Evolutionary conservation across 1,284 basidiomycete genomes (phyloP).

Genomic region (Sporisorium graminicola): DNA sequence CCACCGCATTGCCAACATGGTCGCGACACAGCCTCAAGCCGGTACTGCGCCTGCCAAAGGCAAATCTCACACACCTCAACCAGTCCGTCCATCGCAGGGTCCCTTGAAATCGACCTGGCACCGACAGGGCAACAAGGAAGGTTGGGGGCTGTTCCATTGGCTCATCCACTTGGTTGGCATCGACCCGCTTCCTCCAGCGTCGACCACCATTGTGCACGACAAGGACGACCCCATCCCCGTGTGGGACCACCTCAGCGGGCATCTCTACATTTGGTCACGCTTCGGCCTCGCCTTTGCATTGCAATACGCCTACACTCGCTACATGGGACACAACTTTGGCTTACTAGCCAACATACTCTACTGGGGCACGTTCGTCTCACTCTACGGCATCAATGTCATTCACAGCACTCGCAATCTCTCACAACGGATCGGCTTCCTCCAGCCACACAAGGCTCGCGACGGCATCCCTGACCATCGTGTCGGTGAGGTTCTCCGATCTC

Average conservation of each 20-base stretch:
- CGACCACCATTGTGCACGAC: slow-evolving; percentile 14
- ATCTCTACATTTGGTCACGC: slow-evolving; percentile 30
- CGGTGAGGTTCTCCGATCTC: slow-evolving; percentile 28
- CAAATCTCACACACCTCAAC: slow-evolving; percentile 2
- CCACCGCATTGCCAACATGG: not conserved
- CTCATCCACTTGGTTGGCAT: slow-evolving; percentile 17
- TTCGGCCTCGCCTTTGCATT: slow-evolving; percentile 27
- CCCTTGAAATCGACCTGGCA: slow-evolving; percentile 37
- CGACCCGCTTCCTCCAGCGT: slow-evolving; percentile 24
- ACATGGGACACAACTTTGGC: slow-evolving; percentile 39
- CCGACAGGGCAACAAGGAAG: not conserved
- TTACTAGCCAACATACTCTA: slow-evolving; percentile 46
- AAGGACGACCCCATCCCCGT: slow-evolving; percentile 30
- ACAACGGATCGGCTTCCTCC: slow-evolving; percentile 51
- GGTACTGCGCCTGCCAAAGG: not conserved
- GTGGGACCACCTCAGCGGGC: slow-evolving; percentile 29
- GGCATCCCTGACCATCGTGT: slow-evolving; percentile 45
- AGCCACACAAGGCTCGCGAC: slow-evolving; percentile 47
- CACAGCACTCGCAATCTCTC: slow-evolving; percentile 26
- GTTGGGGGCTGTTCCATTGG: slow-evolving; percentile 22
- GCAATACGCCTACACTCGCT: slow-evolving; percentile 42
- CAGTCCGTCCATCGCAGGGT: slow-evolving; percentile 26
- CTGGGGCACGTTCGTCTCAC: slow-evolving; percentile 26
- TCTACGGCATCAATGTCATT: slow-evolving; percentile 38
- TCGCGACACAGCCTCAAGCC: not conserved